These are phyloP conservation scores for Zopfia rhizophila DNA, from an alignment of 2,329 filamentous ascomycete genomes.

Conservation along the genomic window DNA sequence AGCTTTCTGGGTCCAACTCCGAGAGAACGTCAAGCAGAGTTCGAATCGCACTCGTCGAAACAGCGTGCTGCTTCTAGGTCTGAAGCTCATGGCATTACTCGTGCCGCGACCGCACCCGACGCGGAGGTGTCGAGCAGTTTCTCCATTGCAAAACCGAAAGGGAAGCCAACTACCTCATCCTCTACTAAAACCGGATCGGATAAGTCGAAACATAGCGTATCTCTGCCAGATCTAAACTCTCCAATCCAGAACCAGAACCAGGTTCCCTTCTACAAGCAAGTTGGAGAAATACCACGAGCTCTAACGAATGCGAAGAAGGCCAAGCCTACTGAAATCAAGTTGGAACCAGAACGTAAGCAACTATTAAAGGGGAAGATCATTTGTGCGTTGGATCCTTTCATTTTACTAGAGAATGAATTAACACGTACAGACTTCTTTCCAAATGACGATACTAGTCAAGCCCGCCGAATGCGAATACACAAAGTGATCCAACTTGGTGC, in stretches of 20 bases:
- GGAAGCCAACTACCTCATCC: constrained; percentile 3
- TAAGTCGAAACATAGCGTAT: constrained; percentile 35
- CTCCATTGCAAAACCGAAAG: constrained; percentile 19
- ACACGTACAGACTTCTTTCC: constrained; percentile 74
- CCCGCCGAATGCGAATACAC: constrained; percentile 75
- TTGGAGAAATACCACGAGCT: constrained; percentile 43
- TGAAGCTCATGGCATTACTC: constrained; percentile 14
- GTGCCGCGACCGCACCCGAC: constrained; percentile 33
- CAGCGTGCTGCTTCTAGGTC: constrained; percentile 25
- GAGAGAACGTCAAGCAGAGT: constrained; percentile 39
- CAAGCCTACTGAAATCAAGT: constrained; percentile 41
- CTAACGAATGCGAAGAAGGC: constrained; percentile 40
- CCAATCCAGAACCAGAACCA: constrained; percentile 13
- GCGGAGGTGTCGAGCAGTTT: constrained; percentile 26
- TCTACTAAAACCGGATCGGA: too few species aligned
- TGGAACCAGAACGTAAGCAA: constrained; percentile 44
- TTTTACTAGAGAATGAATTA: neutral
- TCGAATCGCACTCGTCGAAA: constrained; percentile 31
- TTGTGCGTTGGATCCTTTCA: constrained; percentile 26
- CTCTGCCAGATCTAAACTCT: constrained; percentile 29
- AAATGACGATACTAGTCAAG: constrained; percentile 76
- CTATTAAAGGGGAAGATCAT: constrained; percentile 46
- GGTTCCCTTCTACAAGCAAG: constrained; percentile 38
- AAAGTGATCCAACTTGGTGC: constrained; percentile 75
- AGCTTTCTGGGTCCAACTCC: constrained; percentile 46